These are phyloP conservation scores for Singerocomus rubriflavus DNA, from an alignment of 1,284 basidiomycete genomes.

Conservation along the genomic window DNA sequence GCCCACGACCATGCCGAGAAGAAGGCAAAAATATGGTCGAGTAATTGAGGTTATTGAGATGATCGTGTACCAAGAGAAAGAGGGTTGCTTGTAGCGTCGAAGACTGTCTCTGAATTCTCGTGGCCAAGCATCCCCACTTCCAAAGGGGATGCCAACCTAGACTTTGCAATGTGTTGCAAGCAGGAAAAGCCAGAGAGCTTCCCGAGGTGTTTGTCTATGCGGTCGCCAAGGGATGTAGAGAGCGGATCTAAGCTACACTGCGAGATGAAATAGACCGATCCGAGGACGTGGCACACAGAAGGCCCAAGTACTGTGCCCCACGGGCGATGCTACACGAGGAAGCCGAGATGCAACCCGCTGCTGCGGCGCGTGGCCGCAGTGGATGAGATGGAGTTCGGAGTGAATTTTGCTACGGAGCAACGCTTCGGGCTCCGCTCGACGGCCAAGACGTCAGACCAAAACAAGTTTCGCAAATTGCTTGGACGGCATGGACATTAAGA, in stretches of 20 bases:
- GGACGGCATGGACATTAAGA: background rate
- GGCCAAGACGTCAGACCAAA: background rate
- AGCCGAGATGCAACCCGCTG: background rate
- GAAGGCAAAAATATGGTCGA: background rate
- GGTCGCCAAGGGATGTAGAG: background rate
- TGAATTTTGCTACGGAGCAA: background rate
- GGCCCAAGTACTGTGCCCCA: too few relatives aligned
- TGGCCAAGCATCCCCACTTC: background rate
- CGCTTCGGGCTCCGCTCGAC: background rate
- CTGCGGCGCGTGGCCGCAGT: background rate
- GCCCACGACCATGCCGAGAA: background rate
- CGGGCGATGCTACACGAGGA: background rate
- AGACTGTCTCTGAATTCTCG: conserved; percentile 5
- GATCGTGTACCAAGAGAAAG: conserved; percentile 1
- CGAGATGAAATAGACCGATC: conserved; percentile 1
- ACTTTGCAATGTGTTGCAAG: background rate
- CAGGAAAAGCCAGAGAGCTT: background rate
- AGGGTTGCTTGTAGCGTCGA: background rate
- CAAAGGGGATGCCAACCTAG: conserved; percentile 1
- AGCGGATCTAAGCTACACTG: conserved; percentile 1
- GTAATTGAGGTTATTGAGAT: background rate
- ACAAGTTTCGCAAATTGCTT: background rate
- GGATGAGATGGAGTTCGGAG: background rate
- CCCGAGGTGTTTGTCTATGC: background rate
- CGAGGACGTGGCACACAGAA: conserved; percentile 1